phyloP scores from a whole-genome alignment of 78 protist species.

The Cavenderia fasciculata region DNA sequence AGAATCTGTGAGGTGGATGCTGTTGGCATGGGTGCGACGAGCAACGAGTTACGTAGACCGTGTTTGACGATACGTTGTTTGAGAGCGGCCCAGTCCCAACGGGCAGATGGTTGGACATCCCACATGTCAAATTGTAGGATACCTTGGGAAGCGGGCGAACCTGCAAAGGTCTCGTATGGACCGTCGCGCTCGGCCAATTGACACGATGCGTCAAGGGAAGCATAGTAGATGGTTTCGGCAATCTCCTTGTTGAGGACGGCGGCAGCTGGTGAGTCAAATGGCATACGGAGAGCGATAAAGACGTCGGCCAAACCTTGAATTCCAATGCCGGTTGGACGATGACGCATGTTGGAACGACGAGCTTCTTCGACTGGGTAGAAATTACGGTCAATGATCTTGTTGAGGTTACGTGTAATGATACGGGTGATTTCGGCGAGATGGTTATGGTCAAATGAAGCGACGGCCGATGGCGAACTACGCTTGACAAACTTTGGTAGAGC shows the following conservation, averaged over 20 bases:
- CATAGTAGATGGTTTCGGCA: conserved; percentile 98
- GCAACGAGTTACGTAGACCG: conserved; percentile 97
- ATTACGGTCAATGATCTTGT: conserved; percentile 96
- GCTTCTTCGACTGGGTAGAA: conserved; percentile 98
- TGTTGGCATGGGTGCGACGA: conserved; percentile 99
- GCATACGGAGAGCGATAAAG: conserved; percentile 90
- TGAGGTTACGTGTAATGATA: conserved; percentile 91
- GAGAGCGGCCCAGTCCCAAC: conserved; percentile 88
- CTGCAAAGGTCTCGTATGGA: conserved; percentile 87
- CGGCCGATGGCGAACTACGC: not conserved
- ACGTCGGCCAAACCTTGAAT: conserved; percentile 98
- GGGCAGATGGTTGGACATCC: conserved; percentile 87
- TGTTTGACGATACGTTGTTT: conserved; percentile 13
- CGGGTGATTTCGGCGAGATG: conserved; percentile 84
- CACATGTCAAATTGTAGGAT: conserved; percentile 97
- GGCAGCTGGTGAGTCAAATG: conserved; percentile 96
- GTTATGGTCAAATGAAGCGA: conserved; percentile 86
- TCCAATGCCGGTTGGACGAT: conserved; percentile 98
- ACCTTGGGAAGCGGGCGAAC: conserved; percentile 94
- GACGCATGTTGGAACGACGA: conserved; percentile 89
- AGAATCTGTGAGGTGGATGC: conserved; percentile 99
- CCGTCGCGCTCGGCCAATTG: conserved; percentile 85
- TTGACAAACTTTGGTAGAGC: conserved; percentile 94
- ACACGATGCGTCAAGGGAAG: conserved; percentile 79
- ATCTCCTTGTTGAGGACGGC: conserved; percentile 93